Evolutionary conservation across 257 asterid genomes (phyloP).

Genomic region (Craterostigma plantagineum): DNA sequence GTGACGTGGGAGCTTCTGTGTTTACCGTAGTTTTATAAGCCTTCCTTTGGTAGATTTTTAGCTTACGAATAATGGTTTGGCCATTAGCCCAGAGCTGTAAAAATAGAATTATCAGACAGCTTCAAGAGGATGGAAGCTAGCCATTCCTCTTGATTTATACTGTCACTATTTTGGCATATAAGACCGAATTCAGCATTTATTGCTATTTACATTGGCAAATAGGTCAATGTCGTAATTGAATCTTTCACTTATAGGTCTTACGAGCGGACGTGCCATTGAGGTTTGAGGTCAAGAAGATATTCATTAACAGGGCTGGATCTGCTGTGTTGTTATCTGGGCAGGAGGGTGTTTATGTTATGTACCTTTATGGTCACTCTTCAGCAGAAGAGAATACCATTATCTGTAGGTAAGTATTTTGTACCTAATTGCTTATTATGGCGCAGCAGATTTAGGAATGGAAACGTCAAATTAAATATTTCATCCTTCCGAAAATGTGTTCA

Average conservation of each 20-base stretch:
- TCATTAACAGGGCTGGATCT: slow-evolving; percentile 59
- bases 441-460: not conserved
- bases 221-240: slow-evolving; percentile 6
- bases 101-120: too few relatives aligned
- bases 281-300: slow-evolving; percentile 49
- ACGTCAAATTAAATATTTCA: not conserved
- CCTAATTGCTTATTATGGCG: not conserved
- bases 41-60: too few relatives aligned
- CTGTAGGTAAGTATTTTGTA: slow-evolving; percentile 31
- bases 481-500: too few relatives aligned
- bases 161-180: too few relatives aligned
- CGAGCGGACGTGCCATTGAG: slow-evolving; percentile 36
- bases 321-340: slow-evolving; percentile 51
- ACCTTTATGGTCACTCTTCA: slow-evolving; percentile 66
- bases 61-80: not conserved
- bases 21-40: not conserved
- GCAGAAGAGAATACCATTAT: slow-evolving; percentile 43
- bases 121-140: too few relatives aligned
- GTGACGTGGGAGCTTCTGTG: not conserved
- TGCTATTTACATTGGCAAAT: not conserved
- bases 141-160: too few relatives aligned
- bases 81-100: too few relatives aligned
- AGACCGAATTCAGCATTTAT: not conserved
- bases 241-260: slow-evolving; percentile 34
- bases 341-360: slow-evolving; percentile 50